Base-by-base conservation (phyloP, 495 filamentous ascomycete species). In the Penicillium robsamsonii region DNA sequence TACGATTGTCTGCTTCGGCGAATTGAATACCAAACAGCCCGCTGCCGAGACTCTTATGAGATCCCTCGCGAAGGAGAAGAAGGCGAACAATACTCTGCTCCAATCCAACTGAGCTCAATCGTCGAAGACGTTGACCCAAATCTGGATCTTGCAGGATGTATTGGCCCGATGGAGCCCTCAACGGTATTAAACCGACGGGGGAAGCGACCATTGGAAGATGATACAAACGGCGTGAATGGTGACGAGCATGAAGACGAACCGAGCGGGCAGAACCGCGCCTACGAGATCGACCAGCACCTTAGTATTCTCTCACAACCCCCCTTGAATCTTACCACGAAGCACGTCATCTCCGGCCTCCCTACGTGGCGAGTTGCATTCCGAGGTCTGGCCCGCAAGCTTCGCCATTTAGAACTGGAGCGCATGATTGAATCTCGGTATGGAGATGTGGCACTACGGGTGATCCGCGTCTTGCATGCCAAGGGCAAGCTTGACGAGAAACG, bases 401-500 rank as follows among this genome's bases (percentile, higher is more conserved):
- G 85, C 45, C 84, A 89, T 57, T 61, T 81, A 17, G 89, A 96
- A 67, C 72, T 97, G 9, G 89, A 96, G 61, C 81, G 82, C 27
- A 85, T 89, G 24, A 84, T 97, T 43, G 81, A 86, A 45, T 80
- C 88, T 13, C 81, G 84, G 7, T 92, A 88, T 50, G 92, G 89
- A n/a, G 77, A 81, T 17, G 77, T 85, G 46, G 91, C 90, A 4
- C 76, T 87, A 4, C 89, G 92, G 5, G 78, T 97, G 5, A 77
- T 90, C 44, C 87, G 89, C 25, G 88, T 97, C 38, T 82, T 97
- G 15, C 82, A 87, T 41, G 84, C 85, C 47, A 89, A 91, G 62
- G 95, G 94, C 22, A 95, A 93, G 69, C 75, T 97, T 15, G 92
- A 96, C 57, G 94, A 99, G 68, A 96, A 94, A 65, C 84, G 85